These are phyloP conservation scores for Phytophthora agathidicida DNA, from an alignment of 352 stramenopile species.

Conservation along the genomic window DNA sequence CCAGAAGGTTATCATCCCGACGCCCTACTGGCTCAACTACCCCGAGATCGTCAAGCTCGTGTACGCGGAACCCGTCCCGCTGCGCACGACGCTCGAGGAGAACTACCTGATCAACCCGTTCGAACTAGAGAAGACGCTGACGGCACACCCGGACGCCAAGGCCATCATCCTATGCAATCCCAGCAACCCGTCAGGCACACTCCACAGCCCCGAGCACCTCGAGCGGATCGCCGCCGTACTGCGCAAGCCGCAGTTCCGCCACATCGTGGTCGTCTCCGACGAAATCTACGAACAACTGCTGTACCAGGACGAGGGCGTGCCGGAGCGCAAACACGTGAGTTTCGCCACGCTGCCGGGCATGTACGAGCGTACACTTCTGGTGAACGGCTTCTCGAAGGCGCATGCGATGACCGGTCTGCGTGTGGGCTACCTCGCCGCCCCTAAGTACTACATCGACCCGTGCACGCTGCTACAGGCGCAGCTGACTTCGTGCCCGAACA, in stretches of 20 bases:
- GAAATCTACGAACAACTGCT: constrained; percentile 97
- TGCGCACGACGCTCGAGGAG: constrained; percentile 89
- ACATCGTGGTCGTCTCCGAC: constrained; percentile 91
- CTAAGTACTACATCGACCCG: constrained; percentile 80
- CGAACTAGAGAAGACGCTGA: constrained; percentile 73
- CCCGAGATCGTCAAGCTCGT: constrained; percentile 94
- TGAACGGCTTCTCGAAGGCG: constrained; percentile 97
- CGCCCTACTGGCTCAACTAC: constrained; percentile 97
- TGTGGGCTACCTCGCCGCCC: constrained; percentile 90
- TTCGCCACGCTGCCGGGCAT: constrained; percentile 84
- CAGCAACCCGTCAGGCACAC: constrained; percentile 92
- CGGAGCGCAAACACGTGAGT: constrained; percentile 58
- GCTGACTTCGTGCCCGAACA: constrained; percentile 94
- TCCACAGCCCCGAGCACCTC: constrained; percentile 68
- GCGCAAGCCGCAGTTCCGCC: constrained; percentile 59
- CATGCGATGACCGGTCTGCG: constrained; percentile 96
- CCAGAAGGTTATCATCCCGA: constrained; percentile 95
- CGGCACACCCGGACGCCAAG: constrained; percentile 66
- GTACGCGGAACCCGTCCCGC: constrained; percentile 86
- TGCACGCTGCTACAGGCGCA: constrained; percentile 94
- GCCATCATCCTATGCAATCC: constrained; percentile 94
- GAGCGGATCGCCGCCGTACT: constrained; percentile 59
- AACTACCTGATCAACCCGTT: constrained; percentile 90
- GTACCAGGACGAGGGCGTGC: constrained; percentile 81
- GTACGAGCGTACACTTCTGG: constrained; percentile 90